These are phyloP conservation scores for Haplosporangium gracile DNA, from an alignment of 192 early-diverging fungal species.

Conservation along the genomic window DNA sequence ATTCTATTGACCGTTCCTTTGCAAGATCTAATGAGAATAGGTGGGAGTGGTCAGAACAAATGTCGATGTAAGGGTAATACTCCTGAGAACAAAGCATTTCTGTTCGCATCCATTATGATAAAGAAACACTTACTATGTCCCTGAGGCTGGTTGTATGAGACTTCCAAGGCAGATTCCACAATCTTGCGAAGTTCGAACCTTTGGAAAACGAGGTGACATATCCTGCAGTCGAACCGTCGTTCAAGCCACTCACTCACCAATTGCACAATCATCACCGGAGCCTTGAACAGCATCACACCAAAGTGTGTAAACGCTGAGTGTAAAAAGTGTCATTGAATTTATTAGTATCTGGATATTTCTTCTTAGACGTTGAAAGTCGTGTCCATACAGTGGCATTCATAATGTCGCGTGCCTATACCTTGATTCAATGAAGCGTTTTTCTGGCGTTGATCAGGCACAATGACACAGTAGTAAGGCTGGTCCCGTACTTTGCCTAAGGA, in stretches of 20 bases:
- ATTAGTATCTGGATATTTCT: background rate
- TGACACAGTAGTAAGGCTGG: conserved; percentile 29
- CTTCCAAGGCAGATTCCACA: conserved; percentile 32
- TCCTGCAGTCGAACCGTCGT: conserved; percentile 43
- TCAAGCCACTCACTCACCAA: conserved; percentile 44
- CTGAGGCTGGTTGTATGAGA: conserved; percentile 22
- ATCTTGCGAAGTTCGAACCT: conserved; percentile 42
- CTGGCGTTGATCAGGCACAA: conserved; percentile 7
- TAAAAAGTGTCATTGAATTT: background rate
- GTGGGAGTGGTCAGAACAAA: background rate
- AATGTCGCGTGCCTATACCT: background rate
- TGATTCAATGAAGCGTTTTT: background rate
- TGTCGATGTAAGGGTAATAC: background rate
- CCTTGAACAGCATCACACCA: conserved; percentile 25
- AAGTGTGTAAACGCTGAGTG: conserved; percentile 27
- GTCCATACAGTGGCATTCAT: background rate
- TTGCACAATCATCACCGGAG: conserved; percentile 25
- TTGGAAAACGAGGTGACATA: conserved; percentile 33
- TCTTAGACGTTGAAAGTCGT: background rate
- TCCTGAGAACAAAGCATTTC: background rate
- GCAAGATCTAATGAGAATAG: background rate
- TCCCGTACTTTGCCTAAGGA: conserved; percentile 33
- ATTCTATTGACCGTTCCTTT: conserved; percentile 18
- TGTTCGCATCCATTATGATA: background rate
- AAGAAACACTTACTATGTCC: conserved; percentile 5